Base-by-base conservation (phyloP, 441 rosid genomes). In the Syzygium malaccense region DNA sequence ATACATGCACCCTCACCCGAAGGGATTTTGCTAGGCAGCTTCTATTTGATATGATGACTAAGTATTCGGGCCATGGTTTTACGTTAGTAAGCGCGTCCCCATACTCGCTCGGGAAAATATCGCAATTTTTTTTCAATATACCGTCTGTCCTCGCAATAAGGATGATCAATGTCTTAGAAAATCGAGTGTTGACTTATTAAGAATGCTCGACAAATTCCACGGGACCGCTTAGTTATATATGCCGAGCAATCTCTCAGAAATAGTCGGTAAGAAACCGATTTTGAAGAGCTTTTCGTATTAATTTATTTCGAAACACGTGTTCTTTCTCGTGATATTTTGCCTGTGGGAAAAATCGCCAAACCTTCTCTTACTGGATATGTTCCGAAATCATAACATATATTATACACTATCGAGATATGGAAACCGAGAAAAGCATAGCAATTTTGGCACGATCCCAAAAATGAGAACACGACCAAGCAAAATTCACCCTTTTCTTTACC, bases 91-190 rank as follows among this genome's bases (percentile, higher is more conserved):
- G 6, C 7, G 20, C 8, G 7, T 55, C 19, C 7, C 7, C 56
- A 15, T 20, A 17, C 56, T 2, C 7, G 8, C 15, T 4, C 5
- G 54, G 15, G 54, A 4, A 4, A 53, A 53, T 53, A 14, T 14
- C 5, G 54, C 5, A 4, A 53, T 53, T 53, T 19, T 68, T 33
- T 33, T 68, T 68, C 26, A 19, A 5, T 68, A 68, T 33, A 33
- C 7, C 2, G 3, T 68, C 0, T 5, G 0, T 17, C 2, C 3
- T 33, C 11, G 8, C 37, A 19, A 33, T 33, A 11, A 10, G 0
- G 4, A 68, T 0, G 0, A 19, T 3, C 8, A 5, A 19, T 68
- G 4, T 0, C 6, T 19, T 33, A 6, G 37, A 32, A 33, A 5
- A 68, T 19, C 15, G 1, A 18, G 8, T 19, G 2, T 68, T 19